phyloP scores from a whole-genome alignment of 345 rosid genomes.

The Brassica rapa region DNA sequence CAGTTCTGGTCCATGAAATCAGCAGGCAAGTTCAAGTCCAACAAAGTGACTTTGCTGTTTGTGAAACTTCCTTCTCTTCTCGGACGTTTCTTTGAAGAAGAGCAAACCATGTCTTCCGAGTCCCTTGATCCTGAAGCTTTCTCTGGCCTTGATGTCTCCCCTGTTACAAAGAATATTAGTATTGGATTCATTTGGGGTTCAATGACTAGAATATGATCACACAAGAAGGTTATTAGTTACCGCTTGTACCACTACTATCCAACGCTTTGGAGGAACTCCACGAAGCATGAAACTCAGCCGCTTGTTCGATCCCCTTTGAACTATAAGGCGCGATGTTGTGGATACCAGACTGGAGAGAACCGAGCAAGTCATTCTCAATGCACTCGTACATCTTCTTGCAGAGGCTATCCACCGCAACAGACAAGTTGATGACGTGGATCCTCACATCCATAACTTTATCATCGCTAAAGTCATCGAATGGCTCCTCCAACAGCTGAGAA shows the following conservation, averaged over 20 bases:
- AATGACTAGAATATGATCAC: not conserved
- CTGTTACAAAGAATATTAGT: conserved; percentile 15
- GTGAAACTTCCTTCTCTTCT: conserved; percentile 45
- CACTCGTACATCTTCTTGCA: conserved; percentile 89
- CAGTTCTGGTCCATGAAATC: conserved; percentile 38
- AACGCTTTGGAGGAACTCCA: conserved; percentile 49
- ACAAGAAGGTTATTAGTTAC: conserved; percentile 33
- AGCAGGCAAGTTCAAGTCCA: conserved; percentile 84
- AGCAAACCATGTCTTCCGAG: conserved; percentile 9
- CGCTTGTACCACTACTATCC: conserved; percentile 48
- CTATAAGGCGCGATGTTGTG: conserved; percentile 83
- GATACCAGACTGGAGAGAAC: conserved; percentile 53
- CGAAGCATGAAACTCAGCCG: conserved; percentile 55
- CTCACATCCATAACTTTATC: conserved; percentile 69
- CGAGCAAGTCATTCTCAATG: conserved; percentile 86
- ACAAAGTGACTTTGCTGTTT: conserved; percentile 45
- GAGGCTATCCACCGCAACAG: conserved; percentile 53
- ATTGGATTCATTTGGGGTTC: not conserved
- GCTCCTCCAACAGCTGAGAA: conserved; percentile 81
- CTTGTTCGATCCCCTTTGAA: conserved; percentile 80
- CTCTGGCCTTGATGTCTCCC: conserved; percentile 27
- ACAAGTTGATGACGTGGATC: conserved; percentile 70
- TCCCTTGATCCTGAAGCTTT: conserved; percentile 8
- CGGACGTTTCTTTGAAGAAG: conserved; percentile 49
- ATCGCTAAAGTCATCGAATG: conserved; percentile 67